These are phyloP conservation scores for Saturnispora silvae DNA, from an alignment of 805 yeast species.

Conservation along the genomic window DNA sequence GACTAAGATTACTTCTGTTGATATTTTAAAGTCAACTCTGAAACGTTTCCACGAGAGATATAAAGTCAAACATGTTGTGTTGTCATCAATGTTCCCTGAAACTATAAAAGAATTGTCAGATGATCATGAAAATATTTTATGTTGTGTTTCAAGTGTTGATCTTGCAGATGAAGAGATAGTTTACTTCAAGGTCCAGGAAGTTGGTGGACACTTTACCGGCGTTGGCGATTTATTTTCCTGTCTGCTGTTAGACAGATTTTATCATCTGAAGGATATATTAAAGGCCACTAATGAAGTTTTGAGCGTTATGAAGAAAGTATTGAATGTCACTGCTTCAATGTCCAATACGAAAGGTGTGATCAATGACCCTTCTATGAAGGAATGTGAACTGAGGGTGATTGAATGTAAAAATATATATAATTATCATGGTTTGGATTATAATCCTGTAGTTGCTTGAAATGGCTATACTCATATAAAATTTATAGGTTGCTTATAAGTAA, in stretches of 20 bases:
- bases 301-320: conserved; percentile 43
- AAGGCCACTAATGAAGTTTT: conserved; percentile 44
- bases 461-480: background rate
- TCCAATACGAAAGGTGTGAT: conserved; percentile 36
- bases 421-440: conserved; percentile 3
- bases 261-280: conserved; percentile 20
- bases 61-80: conserved; percentile 49
- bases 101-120: conserved; percentile 10
- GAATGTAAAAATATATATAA: conserved; percentile 38
- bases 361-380: conserved; percentile 55
- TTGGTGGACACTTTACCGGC: conserved; percentile 83
- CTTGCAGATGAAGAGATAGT: conserved; percentile 14
- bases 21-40: conserved; percentile 37
- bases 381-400: conserved; percentile 61
- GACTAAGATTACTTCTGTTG: conserved; percentile 30
- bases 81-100: conserved; percentile 42
- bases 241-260: conserved; percentile 53
- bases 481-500: conserved; percentile 12
- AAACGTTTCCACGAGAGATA: conserved; percentile 35
- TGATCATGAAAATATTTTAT: conserved; percentile 24
- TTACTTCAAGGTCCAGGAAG: conserved; percentile 43
- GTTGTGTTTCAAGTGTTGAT: conserved; percentile 33
- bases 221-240: conserved; percentile 92
- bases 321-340: conserved; percentile 35
- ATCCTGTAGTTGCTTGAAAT: background rate